These are phyloP conservation scores for Candida cerambycidarum DNA, from an alignment of 805 yeast species.

Conservation along the genomic window DNA sequence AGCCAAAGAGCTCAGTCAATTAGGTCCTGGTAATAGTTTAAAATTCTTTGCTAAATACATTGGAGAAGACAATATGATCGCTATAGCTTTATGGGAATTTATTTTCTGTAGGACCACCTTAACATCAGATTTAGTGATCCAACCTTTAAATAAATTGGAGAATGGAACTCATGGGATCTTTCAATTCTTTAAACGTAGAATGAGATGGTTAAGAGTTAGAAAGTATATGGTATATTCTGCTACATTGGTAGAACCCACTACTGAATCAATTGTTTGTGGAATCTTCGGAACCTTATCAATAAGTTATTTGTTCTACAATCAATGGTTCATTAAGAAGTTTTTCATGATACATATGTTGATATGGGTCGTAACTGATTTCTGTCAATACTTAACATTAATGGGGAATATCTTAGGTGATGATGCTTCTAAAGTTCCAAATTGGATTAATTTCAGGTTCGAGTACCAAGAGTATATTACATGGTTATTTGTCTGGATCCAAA, in stretches of 20 bases:
- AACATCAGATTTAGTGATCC: slow-evolving; percentile 76
- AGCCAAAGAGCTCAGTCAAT: slow-evolving; percentile 23
- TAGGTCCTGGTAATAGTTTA: slow-evolving; percentile 52
- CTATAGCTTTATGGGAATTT: slow-evolving; percentile 74
- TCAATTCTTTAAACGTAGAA: slow-evolving; percentile 67
- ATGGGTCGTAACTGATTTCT: slow-evolving; percentile 68
- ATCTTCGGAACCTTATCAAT: slow-evolving; percentile 62
- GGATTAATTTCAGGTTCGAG: slow-evolving; percentile 23
- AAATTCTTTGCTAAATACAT: slow-evolving; percentile 75
- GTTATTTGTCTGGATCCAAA: slow-evolving; percentile 53
- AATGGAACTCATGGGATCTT: slow-evolving; percentile 40
- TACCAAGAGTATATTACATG: slow-evolving; percentile 19
- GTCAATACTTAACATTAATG: slow-evolving; percentile 52
- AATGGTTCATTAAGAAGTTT: slow-evolving; percentile 32
- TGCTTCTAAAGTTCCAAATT: slow-evolving; percentile 21
- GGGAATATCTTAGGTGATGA: slow-evolving; percentile 18
- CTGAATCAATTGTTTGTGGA: slow-evolving; percentile 73
- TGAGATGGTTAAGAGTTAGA: slow-evolving; percentile 83
- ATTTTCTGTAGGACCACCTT: slow-evolving; percentile 70
- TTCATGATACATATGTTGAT: slow-evolving; percentile 52
- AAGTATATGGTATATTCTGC: slow-evolving; percentile 87
- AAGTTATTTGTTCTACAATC: slow-evolving; percentile 42
- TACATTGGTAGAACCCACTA: slow-evolving; percentile 81
- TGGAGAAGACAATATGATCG: slow-evolving; percentile 93
- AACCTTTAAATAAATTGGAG: slow-evolving; percentile 48